These are phyloP conservation scores for Colletotrichum liriopes DNA, from an alignment of 2,329 filamentous ascomycete species.

Conservation along the genomic window DNA sequence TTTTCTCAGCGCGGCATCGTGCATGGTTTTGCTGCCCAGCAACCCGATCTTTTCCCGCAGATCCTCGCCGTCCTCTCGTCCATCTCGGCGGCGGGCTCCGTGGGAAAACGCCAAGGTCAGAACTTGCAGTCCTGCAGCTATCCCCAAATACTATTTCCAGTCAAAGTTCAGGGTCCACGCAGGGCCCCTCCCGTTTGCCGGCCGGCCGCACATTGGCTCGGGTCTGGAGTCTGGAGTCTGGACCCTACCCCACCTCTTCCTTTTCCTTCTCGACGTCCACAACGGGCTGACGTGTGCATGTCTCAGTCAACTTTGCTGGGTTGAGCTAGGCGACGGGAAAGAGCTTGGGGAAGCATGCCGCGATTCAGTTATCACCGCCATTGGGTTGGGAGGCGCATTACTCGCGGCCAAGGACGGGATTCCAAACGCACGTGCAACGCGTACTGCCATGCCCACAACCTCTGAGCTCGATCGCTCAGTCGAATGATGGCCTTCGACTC, in stretches of 20 bases:
- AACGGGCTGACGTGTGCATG: constrained; percentile 9
- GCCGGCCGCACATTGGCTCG: constrained; percentile 4
- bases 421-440: neutral
- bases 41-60: neutral
- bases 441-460: neutral
- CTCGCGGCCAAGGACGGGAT: neutral
- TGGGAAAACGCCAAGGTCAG: neutral
- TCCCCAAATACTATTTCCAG: neutral
- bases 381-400: neutral
- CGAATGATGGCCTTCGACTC: constrained; percentile 28
- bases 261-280: constrained; percentile 12
- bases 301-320: constrained; percentile 20
- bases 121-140: neutral
- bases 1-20: too few species aligned
- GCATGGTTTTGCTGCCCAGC: neutral
- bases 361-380: constrained; percentile 4
- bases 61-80: neutral
- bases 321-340: neutral
- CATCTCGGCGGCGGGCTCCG: neutral
- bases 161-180: constrained; percentile 32
- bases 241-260: constrained; percentile 16
- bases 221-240: neutral
- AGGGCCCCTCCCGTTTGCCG: constrained; percentile 1
- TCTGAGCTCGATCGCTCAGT: constrained; percentile 12
- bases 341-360: neutral